Evolutionary conservation across 2,329 filamentous ascomycete species (phyloP).

Genomic region (Claviceps spartinae): DNA sequence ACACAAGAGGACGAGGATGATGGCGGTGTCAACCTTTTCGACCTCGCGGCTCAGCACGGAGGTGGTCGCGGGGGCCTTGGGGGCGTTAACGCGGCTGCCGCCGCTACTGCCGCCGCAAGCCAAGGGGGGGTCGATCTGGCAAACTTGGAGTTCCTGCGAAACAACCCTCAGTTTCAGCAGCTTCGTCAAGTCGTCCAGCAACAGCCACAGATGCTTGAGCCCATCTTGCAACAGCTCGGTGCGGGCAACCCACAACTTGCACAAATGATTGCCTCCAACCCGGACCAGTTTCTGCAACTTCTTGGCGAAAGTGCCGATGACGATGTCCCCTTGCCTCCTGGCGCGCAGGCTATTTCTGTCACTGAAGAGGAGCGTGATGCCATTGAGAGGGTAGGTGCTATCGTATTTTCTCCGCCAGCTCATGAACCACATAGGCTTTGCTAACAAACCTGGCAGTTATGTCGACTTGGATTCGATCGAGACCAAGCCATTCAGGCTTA

Average conservation of each 20-base stretch:
- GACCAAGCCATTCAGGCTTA: constrained; percentile 95
- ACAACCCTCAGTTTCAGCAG: constrained; percentile 96
- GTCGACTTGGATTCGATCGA: constrained; percentile 81
- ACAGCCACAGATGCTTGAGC: constrained; percentile 96
- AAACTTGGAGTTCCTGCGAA: constrained; percentile 84
- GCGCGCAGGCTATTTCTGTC: constrained; percentile 77
- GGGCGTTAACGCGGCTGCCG: constrained; percentile 25
- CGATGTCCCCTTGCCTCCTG: constrained; percentile 73
- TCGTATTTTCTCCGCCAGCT: neutral
- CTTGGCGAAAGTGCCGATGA: constrained; percentile 79
- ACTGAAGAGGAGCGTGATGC: constrained; percentile 95
- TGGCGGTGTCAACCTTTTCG: constrained; percentile 75
- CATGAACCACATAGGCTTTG: neutral
- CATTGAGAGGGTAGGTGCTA: constrained; percentile 65
- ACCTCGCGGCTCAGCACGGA: constrained; percentile 69
- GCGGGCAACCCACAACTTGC: constrained; percentile 91
- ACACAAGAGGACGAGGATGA: constrained; percentile 41
- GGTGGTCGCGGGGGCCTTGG: constrained; percentile 31
- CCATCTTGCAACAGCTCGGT: constrained; percentile 90
- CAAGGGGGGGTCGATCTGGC: constrained; percentile 44
- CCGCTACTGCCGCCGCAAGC: constrained; percentile 35
- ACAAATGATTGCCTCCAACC: constrained; percentile 80
- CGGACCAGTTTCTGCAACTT: constrained; percentile 82
- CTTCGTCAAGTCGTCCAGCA: constrained; percentile 94
- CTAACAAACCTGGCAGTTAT: constrained; percentile 45